These are phyloP conservation scores for Lichtheimia ornata DNA, from an alignment of 371 early-diverging fungal species.

Conservation along the genomic window DNA sequence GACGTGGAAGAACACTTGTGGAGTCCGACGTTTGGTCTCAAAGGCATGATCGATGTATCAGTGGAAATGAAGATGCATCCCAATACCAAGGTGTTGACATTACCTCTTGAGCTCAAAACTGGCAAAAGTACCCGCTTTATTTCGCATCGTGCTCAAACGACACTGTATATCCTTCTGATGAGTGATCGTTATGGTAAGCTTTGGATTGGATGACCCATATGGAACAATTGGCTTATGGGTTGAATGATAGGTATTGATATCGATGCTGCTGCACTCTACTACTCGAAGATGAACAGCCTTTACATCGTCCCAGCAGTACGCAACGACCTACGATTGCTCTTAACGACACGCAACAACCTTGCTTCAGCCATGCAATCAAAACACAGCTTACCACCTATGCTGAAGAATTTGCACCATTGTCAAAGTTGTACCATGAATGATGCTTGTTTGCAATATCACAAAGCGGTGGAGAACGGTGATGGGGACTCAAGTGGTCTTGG, in stretches of 20 bases:
- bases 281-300: conserved; percentile 67
- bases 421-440: conserved; percentile 66
- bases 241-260: conserved; percentile 59
- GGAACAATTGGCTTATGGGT: background rate
- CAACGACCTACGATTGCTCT: conserved; percentile 70
- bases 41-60: conserved; percentile 90
- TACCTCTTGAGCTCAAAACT: conserved; percentile 93
- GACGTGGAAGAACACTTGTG: conserved; percentile 93
- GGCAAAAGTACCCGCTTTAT: conserved; percentile 60
- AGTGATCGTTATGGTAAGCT: conserved; percentile 79
- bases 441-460: conserved; percentile 74
- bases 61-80: conserved; percentile 51
- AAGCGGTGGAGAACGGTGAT: conserved; percentile 72
- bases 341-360: conserved; percentile 78
- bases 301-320: conserved; percentile 60
- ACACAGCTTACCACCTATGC: conserved; percentile 68
- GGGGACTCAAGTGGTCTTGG: conserved; percentile 55
- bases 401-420: conserved; percentile 67
- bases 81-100: conserved; percentile 31
- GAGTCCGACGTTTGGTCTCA: conserved; percentile 91
- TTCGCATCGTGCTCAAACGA: conserved; percentile 85
- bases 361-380: conserved; percentile 49
- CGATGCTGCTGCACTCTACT: conserved; percentile 73
- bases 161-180: conserved; percentile 85
- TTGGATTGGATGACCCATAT: background rate